Base-by-base conservation (phyloP, 1,139 yeast species). In the Lodderomyces metapsilosis region DNA sequence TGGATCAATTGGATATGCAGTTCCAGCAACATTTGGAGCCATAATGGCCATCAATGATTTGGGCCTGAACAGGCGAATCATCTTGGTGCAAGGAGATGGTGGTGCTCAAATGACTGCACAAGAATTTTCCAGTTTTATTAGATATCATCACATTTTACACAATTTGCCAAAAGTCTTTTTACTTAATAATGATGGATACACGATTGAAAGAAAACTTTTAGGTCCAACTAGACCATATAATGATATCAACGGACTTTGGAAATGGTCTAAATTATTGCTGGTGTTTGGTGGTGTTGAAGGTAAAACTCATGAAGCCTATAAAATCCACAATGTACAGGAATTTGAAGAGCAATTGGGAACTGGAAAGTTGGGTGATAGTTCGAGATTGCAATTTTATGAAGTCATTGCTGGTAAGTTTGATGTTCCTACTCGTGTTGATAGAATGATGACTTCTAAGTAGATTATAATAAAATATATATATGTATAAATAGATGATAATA, bases 31-130 rank as follows among this genome's bases (percentile, higher is more conserved):
- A 1, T 71, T 88, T 37, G 96, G 96, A 27, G 85, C 81, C 6
- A 80, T 86, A 11, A 61, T 84, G 42, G 95, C 92, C 1, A 68
- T 76, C 52, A 70, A 74, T 43, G 94, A 88, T 55, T 47, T 66
- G 42, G 69, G 69, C 6, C 49, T 52, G 8, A 56, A 64, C 5
- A 78, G 83, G 36, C 75, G 95, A 49, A 74, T 87, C 17, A 64
- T 87, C 13, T 66, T 88, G 8, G 68, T 87, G 21, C 89, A 85
- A 66, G 96, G 96, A 38, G 96, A 89, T 57, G 96, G 96, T 2
- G 82, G 94, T 7, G 88, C 96, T 1, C 95, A 87, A 64, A 85
- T 88, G 95, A 87, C 96, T 2, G 74, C 84, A 37, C 91, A 84
- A 61, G 96, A 88, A 59, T 63, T 88, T 38, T 79, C 92, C 1